Conservation (phyloP, 2,329 filamentous ascomycete genomes). For the Penicillium crustosum region DNA sequence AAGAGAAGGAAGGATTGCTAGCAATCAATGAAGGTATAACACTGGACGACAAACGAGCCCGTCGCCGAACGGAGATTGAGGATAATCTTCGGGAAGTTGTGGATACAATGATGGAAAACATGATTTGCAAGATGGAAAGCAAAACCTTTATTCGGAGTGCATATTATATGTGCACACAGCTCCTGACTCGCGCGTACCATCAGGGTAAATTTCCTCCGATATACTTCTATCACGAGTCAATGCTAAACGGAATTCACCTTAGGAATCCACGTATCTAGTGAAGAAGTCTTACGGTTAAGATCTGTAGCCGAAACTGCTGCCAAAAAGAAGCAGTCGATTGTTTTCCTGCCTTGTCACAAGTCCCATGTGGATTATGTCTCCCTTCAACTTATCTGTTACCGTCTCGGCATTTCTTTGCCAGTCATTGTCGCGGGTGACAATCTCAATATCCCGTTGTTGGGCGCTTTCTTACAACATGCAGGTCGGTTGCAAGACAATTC, state of each 20-base stretch:
- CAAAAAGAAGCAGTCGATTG: slow-evolving; percentile 87
- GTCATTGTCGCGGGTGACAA: slow-evolving; percentile 96
- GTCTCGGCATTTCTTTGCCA: slow-evolving; percentile 81
- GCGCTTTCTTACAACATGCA: slow-evolving; percentile 89
- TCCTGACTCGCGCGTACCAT: slow-evolving; percentile 89
- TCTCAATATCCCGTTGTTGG: slow-evolving; percentile 87
- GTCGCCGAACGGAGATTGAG: slow-evolving; percentile 61
- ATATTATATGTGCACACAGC: slow-evolving; percentile 84
- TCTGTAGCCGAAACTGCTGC: slow-evolving; percentile 80
- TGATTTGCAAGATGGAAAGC: slow-evolving; percentile 99
- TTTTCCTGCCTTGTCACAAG: slow-evolving; percentile 91
- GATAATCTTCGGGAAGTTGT: slow-evolving; percentile 74
- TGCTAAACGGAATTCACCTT: slow-evolving; percentile 3
- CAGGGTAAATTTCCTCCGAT: slow-evolving; percentile 59
- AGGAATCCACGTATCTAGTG: slow-evolving; percentile 88
- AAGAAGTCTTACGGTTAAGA: slow-evolving; percentile 81
- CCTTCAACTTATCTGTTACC: slow-evolving; percentile 91
- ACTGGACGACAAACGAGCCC: slow-evolving; percentile 31
- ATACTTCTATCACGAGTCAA: background rate
- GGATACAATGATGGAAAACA: slow-evolving; percentile 82
- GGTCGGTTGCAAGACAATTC: slow-evolving; percentile 44
- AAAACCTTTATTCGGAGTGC: slow-evolving; percentile 87
- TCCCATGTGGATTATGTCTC: slow-evolving; percentile 97
- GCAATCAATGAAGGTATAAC: slow-evolving; percentile 37
- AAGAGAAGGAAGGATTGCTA: slow-evolving; percentile 72